Percentiles rank a stretch among this genome's conserved stretches.
Conservation (phyloP, 2,329 filamentous ascomycete genomes). For the Pseudogymnoascus sp. region DNA sequence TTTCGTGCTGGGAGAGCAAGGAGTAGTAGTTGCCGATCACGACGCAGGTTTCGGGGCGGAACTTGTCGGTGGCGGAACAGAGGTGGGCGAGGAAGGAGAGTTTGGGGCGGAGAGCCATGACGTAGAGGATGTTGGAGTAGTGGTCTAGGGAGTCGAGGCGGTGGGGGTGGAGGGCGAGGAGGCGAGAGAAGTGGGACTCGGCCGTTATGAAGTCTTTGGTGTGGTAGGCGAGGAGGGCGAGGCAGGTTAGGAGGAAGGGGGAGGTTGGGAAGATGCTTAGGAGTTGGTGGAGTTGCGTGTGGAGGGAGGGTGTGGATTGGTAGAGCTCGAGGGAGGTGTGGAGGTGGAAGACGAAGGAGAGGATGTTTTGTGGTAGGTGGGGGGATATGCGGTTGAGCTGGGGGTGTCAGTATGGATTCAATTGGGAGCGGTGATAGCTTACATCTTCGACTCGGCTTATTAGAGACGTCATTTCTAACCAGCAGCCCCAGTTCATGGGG, state of each 20-base stretch:
- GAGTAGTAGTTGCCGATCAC: constrained; percentile 98
- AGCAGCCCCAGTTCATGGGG: constrained; percentile 95
- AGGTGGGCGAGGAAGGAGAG: constrained; percentile 87
- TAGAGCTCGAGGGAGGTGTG: constrained; percentile 88
- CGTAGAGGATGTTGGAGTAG: constrained; percentile 96
- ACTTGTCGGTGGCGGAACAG: constrained; percentile 86
- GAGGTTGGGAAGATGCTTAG: constrained; percentile 78
- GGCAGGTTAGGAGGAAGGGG: constrained; percentile 83
- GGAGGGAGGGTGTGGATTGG: constrained; percentile 68
- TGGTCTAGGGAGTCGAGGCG: constrained; percentile 85
- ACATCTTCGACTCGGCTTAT: constrained; percentile 76
- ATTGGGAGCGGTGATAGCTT: constrained; percentile 25
- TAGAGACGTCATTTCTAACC: constrained; percentile 82
- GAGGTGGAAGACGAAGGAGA: constrained; percentile 89
- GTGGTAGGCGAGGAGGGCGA: constrained; percentile 82
- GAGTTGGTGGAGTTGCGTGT: constrained; percentile 67
- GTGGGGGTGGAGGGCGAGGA: constrained; percentile 66
- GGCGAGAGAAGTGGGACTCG: constrained; percentile 63
- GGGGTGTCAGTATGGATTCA: constrained; percentile 22
- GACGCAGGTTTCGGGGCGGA: constrained; percentile 92
- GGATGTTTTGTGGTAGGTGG: constrained; percentile 78
- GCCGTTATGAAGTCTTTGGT: constrained; percentile 68
- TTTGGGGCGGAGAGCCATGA: constrained; percentile 79
- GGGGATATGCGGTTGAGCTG: constrained; percentile 64
- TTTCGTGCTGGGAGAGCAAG: constrained; percentile 88